Evolutionary conservation across 202 grass and related monocot species (phyloP).

Genomic region (Brachypodium distachyon): DNA sequence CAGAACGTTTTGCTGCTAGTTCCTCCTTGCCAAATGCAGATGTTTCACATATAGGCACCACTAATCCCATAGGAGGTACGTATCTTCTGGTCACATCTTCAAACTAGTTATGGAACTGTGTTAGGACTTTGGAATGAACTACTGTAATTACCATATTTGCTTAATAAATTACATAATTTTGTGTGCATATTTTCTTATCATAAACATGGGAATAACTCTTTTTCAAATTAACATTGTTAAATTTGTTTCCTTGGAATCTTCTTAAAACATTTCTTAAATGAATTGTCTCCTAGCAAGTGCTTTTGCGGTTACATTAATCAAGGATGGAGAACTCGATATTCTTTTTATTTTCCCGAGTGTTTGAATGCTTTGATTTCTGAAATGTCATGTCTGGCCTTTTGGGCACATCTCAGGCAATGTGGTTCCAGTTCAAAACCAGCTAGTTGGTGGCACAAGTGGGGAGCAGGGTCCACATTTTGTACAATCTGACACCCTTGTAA

Average conservation of each 20-base stretch:
- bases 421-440: slow-evolving; percentile 44
- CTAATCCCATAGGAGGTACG: slow-evolving; percentile 51
- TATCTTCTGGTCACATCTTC: not conserved
- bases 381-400: slow-evolving; percentile 10
- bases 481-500: slow-evolving; percentile 44
- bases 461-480: slow-evolving; percentile 30
- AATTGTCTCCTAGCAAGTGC: not conserved
- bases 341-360: too few species aligned
- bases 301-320: not conserved
- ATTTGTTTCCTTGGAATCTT: not conserved
- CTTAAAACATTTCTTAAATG: not conserved
- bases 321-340: not conserved
- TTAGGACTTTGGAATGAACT: not conserved
- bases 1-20: slow-evolving; percentile 37
- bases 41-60: slow-evolving; percentile 27
- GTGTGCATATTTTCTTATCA: too few species aligned
- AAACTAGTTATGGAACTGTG: not conserved
- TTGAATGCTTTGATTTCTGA: not conserved
- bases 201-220: not conserved
- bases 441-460: slow-evolving; percentile 14
- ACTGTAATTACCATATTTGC: not conserved
- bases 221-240: not conserved
- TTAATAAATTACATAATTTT: too few species aligned
- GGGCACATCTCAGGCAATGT: slow-evolving; percentile 24
- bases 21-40: slow-evolving; percentile 35